A percentile compares a stretch with the other conserved stretches of the same genome.
phyloP scores from a whole-genome alignment of 345 rosid species.

The Pseudoturritis turrita region DNA sequence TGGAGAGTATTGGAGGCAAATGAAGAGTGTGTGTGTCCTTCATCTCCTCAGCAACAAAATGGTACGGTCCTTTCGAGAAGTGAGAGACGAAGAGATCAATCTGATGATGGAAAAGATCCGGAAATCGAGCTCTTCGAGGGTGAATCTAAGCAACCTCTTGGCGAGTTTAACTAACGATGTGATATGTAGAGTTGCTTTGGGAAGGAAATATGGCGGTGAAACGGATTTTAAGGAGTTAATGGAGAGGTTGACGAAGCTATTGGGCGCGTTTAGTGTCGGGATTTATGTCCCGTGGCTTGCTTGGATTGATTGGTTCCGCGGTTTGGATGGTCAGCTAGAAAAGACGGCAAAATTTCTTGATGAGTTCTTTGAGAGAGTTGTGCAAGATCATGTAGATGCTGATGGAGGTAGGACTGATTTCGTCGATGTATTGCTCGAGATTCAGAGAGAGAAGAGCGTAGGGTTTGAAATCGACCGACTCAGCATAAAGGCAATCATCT shows the following conservation, averaged over 20 bases:
- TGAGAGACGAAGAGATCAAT: slow-evolving; percentile 45
- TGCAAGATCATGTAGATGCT: slow-evolving; percentile 16
- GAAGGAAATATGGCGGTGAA: slow-evolving; percentile 43
- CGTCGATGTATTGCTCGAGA: slow-evolving; percentile 10
- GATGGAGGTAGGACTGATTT: not conserved
- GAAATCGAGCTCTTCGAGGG: not conserved
- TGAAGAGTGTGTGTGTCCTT: slow-evolving; percentile 42
- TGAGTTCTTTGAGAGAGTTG: slow-evolving; percentile 16
- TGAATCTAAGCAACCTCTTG: slow-evolving; percentile 42
- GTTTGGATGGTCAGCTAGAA: slow-evolving; percentile 10
- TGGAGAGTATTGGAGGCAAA: slow-evolving; percentile 68
- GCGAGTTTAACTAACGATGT: slow-evolving; percentile 36
- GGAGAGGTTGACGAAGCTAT: slow-evolving; percentile 15
- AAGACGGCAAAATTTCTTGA: slow-evolving; percentile 27
- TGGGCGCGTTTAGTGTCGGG: slow-evolving; percentile 36
- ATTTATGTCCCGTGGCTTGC: slow-evolving; percentile 48
- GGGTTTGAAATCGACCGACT: slow-evolving; percentile 29
- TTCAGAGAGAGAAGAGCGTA: slow-evolving; percentile 25
- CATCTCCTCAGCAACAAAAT: slow-evolving; percentile 44
- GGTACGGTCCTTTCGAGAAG: slow-evolving; percentile 34
- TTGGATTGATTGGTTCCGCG: slow-evolving; percentile 35
- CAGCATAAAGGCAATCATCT: slow-evolving; percentile 37
- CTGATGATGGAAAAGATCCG: slow-evolving; percentile 26
- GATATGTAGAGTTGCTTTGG: slow-evolving; percentile 44
- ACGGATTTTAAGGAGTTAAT: slow-evolving; percentile 33